A percentile compares a stretch with the other conserved stretches of the same genome.
Evolutionary conservation across 768 basidiomycete species (phyloP).

Genomic region (Gloeostereum incarnatum): DNA sequence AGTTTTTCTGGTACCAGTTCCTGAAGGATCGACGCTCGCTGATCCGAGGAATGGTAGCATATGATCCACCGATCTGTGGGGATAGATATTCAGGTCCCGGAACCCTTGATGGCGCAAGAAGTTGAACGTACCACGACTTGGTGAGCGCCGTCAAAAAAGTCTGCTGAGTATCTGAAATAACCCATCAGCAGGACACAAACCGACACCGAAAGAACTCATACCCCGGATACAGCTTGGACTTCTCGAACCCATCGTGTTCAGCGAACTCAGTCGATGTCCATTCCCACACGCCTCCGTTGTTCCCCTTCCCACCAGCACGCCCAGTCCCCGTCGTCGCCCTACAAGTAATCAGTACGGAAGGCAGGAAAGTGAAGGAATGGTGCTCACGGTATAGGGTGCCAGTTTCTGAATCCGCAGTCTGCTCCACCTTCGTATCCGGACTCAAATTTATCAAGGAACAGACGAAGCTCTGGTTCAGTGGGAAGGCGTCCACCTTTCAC

Average conservation of each 20-base stretch:
- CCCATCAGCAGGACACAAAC: slow-evolving; percentile 2
- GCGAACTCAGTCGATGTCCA: slow-evolving; percentile 86
- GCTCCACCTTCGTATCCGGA: slow-evolving; percentile 68
- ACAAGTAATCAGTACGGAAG: slow-evolving; percentile 1
- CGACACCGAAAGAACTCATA: slow-evolving; percentile 20
- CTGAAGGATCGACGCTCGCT: slow-evolving; percentile 67
- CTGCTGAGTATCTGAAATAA: slow-evolving; percentile 55
- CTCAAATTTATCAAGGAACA: slow-evolving; percentile 71
- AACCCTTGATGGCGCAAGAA: background rate
- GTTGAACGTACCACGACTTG: slow-evolving; percentile 67
- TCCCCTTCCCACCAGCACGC: slow-evolving; percentile 44
- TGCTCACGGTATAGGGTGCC: slow-evolving; percentile 88
- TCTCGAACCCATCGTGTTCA: slow-evolving; percentile 62
- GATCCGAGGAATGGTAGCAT: slow-evolving; percentile 75
- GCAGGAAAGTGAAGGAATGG: background rate
- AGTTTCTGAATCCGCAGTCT: slow-evolving; percentile 85
- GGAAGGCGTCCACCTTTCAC: slow-evolving; percentile 92
- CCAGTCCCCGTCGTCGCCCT: slow-evolving; percentile 64
- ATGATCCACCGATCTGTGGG: slow-evolving; percentile 81
- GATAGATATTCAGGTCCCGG: slow-evolving; percentile 7
- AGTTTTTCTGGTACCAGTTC: slow-evolving; percentile 92
- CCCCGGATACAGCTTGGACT: slow-evolving; percentile 82
- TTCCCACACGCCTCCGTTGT: slow-evolving; percentile 97
- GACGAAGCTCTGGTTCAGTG: slow-evolving; percentile 77
- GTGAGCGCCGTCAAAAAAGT: slow-evolving; percentile 89